Evolutionary conservation across 192 early-diverging fungal genomes (phyloP).

Genomic region (Backusella westeae): DNA sequence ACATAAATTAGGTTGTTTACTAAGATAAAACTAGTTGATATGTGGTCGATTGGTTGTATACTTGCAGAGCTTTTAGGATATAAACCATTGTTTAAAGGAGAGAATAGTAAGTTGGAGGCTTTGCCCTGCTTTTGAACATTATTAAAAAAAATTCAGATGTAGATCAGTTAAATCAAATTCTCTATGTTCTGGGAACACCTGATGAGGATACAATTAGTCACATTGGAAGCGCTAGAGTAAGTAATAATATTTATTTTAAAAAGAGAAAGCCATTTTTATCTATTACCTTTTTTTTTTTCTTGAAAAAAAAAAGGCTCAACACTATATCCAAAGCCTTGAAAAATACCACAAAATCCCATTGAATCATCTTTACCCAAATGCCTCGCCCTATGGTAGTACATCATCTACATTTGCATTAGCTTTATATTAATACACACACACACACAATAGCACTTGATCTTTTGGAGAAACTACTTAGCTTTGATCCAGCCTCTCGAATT

Average conservation of each 20-base stretch:
- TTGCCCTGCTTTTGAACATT: slow-evolving; percentile 46
- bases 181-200: slow-evolving; percentile 82
- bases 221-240: slow-evolving; percentile 68
- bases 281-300: neutral
- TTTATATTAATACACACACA: neutral
- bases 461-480: slow-evolving; percentile 83
- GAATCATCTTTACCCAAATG: slow-evolving; percentile 76
- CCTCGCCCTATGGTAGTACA: slow-evolving; percentile 54
- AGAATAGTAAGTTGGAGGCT: slow-evolving; percentile 56
- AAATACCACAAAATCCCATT: slow-evolving; percentile 78
- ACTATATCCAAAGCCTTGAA: slow-evolving; percentile 82
- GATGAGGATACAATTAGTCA: slow-evolving; percentile 64
- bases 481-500: slow-evolving; percentile 84
- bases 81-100: slow-evolving; percentile 81
- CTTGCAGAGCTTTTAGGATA: slow-evolving; percentile 64
- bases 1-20: neutral
- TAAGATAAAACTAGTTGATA: slow-evolving; percentile 52
- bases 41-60: slow-evolving; percentile 91
- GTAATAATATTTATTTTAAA: slow-evolving; percentile 67
- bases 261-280: slow-evolving; percentile 54
- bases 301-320: slow-evolving; percentile 60
- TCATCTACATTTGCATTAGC: neutral
- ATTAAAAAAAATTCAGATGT: slow-evolving; percentile 71
- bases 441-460: slow-evolving; percentile 71
- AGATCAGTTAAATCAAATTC: slow-evolving; percentile 89